Evolutionary conservation across 2,329 filamentous ascomycete species (phyloP).

Genomic region (Falciphora oryzae): DNA sequence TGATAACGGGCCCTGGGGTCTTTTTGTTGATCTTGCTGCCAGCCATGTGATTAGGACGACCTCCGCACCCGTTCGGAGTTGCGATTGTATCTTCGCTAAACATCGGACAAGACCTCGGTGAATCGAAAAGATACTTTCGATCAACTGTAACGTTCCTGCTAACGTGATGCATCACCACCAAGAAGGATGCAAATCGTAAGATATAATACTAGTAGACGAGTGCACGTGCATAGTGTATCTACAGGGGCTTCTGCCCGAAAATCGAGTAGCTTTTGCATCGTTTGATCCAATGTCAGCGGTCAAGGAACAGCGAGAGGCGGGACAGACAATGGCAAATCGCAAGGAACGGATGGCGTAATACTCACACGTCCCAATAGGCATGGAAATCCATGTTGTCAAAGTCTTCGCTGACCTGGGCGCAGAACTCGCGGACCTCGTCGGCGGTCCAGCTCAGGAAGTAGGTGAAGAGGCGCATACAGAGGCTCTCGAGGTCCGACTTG

Average conservation of each 20-base stretch:
- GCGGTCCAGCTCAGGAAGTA: slow-evolving; percentile 24
- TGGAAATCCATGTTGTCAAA: slow-evolving; percentile 25
- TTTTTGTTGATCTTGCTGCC: not conserved
- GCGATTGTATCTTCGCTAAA: not conserved
- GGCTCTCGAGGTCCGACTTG: slow-evolving; percentile 4
- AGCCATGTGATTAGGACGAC: not conserved
- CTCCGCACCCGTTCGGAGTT: not conserved
- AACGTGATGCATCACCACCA: not conserved
- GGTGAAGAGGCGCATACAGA: slow-evolving; percentile 19
- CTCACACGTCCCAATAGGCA: slow-evolving; percentile 19
- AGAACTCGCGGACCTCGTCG: slow-evolving; percentile 26
- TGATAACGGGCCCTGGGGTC: not conserved
- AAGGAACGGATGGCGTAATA: not conserved
- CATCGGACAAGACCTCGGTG: too few relatives aligned
- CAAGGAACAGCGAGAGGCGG: not conserved
- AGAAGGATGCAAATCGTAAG: not conserved
- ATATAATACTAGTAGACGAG: not conserved
- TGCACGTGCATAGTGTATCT: not conserved
- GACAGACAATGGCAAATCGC: not conserved
- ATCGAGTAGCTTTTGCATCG: slow-evolving; percentile 1
- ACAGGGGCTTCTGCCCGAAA: slow-evolving; percentile 5
- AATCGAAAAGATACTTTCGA: too few relatives aligned
- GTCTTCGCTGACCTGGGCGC: slow-evolving; percentile 26
- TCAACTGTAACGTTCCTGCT: not conserved
- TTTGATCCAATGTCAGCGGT: not conserved